Conservation (phyloP, 2,329 filamentous ascomycete genomes). For the Grosmannia huntii region DNA sequence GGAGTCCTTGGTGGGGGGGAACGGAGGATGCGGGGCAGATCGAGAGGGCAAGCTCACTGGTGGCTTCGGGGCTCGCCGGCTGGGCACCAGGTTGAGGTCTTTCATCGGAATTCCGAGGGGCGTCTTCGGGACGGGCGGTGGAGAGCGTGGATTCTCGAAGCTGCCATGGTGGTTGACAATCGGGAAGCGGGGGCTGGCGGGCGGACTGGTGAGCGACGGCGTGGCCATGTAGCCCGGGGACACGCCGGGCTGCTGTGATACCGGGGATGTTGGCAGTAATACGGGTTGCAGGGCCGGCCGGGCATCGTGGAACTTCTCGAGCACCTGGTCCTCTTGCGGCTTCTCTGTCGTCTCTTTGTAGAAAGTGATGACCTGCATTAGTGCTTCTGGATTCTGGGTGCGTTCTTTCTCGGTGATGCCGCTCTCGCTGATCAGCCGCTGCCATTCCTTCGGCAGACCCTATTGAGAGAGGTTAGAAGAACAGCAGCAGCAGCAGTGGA, state of each 20-base stretch:
- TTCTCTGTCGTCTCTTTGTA: constrained; percentile 87
- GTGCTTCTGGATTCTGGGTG: constrained; percentile 87
- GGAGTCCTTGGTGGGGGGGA: constrained; percentile 43
- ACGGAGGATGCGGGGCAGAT: constrained; percentile 42
- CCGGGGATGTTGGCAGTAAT: constrained; percentile 24
- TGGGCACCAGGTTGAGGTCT: constrained; percentile 57
- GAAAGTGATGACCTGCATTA: constrained; percentile 90
- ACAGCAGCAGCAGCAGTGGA: not conserved
- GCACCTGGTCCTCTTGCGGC: constrained; percentile 71
- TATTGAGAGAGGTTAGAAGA: constrained; percentile 20
- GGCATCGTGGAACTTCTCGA: constrained; percentile 93
- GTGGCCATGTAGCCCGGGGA: constrained; percentile 43
- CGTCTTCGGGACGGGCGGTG: constrained; percentile 70
- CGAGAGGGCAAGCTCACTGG: constrained; percentile 51
- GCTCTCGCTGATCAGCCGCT: constrained; percentile 84
- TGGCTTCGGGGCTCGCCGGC: constrained; percentile 77
- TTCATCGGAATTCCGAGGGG: constrained; percentile 34
- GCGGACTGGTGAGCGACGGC: constrained; percentile 59
- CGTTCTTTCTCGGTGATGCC: constrained; percentile 94
- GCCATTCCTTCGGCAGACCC: constrained; percentile 97
- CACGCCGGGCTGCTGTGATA: constrained; percentile 27
- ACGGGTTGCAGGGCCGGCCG: constrained; percentile 36
- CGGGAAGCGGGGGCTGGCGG: constrained; percentile 76
- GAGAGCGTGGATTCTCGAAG: constrained; percentile 92
- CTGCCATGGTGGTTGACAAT: constrained; percentile 75